phyloP scores from a whole-genome alignment of 768 basidiomycete genomes.

The Boletus reticulatus region DNA sequence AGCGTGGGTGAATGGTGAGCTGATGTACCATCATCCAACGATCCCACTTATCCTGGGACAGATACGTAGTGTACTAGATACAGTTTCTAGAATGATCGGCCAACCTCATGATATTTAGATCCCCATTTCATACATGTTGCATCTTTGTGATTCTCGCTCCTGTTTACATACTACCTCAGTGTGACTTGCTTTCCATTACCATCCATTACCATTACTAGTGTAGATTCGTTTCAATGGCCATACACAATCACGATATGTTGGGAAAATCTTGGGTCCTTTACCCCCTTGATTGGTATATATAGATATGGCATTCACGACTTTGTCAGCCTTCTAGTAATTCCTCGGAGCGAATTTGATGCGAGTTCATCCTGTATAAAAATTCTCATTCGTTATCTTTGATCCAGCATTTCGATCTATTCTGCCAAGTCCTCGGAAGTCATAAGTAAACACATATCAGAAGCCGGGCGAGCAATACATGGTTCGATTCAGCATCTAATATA shows the following conservation, averaged over 20 bases:
- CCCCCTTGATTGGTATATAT: no score
- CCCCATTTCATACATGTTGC: constrained; percentile 4
- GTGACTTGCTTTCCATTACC: not conserved
- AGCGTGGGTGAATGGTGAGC: constrained; percentile 32
- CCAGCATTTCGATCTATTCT: not conserved
- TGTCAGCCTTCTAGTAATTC: no score
- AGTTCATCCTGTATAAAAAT: not conserved
- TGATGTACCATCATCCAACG: not conserved
- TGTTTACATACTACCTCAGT: not conserved
- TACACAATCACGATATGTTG: no score
- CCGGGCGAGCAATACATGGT: not conserved
- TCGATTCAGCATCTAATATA: not conserved
- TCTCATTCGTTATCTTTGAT: not conserved
- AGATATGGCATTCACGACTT: no score
- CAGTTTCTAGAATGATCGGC: not conserved
- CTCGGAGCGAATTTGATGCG: no score
- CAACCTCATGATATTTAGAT: not conserved
- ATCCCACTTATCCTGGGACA: not conserved
- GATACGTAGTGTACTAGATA: constrained; percentile 14
- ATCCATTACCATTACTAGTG: not conserved
- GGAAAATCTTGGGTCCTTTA: no score
- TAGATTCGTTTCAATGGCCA: no score
- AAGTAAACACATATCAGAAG: not conserved
- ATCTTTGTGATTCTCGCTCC: not conserved
- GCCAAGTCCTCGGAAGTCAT: not conserved